Base-by-base conservation (phyloP, 768 basidiomycete genomes). In the Rhodotorula graminis region DNA sequence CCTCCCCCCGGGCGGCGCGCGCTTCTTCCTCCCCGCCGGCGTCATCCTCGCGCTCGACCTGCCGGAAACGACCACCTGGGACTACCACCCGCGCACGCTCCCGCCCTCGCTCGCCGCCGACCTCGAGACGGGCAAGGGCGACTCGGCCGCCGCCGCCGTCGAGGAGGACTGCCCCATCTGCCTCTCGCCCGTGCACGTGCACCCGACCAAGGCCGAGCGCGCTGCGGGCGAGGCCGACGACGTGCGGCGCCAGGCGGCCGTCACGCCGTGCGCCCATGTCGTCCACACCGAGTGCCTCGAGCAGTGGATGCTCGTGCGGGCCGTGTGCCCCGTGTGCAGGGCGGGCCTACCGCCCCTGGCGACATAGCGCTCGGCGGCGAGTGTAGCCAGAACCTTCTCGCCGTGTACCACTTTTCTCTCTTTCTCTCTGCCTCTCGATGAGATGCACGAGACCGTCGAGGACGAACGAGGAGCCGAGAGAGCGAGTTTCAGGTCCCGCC, bases 251-350 rank as follows among this genome's bases (percentile, higher is more conserved):
- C 52, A 42, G 64, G 60, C 25, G 40, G 65, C 65, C 19, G 40
- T 69, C 25, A 69, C 78, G 31, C 78, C 78, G 29, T 79, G 78
- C 46, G 64, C 69, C 11, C 78, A 79, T 46, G 52, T 78, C 5
- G 59, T 69, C 9, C 78, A 79, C 46, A 78, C 74, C 1, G 58
- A 63, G 47, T 79, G 78, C 49, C 52, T 79, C n/a, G 75, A 76
- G 57, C 63, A 65, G 42, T 79, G 78, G 78, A 60, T 77, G 55
- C 55, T 56, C 31, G 72, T 78, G 8, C 71, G 74, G 56, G 50
- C 67, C 57, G 50, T 70, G 7, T 75, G 74, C 61, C 71, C 74
- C 7, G 71, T 66, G 0, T 75, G 74, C 61, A 40, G 74, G 25
- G 57, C 31, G 5, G 15, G 46, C 25, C 46, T 75, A n/a, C 74